Evolutionary conservation across 495 filamentous ascomycete genomes (phyloP).

Genomic region (Neurospora sp.): DNA sequence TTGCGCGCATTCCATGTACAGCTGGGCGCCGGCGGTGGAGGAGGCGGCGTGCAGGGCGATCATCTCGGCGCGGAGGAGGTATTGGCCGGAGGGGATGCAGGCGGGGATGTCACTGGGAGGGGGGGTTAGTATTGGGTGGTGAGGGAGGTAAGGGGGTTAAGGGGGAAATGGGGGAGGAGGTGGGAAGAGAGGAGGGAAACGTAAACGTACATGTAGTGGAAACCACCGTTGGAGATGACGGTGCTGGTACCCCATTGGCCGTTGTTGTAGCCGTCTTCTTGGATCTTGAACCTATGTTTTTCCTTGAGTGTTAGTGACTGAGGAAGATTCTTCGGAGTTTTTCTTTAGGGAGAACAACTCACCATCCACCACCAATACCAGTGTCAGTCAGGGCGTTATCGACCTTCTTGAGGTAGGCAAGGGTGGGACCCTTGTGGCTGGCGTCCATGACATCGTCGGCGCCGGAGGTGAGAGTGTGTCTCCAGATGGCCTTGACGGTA

Average conservation of each 20-base stretch:
- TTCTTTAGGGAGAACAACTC: background rate
- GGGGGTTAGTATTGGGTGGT: background rate
- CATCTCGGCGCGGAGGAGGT: slow-evolving; percentile 28
- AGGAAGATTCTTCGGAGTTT: background rate
- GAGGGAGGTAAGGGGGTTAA: too few relatives aligned
- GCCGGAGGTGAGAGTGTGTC: slow-evolving; percentile 38
- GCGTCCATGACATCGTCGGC: slow-evolving; percentile 39
- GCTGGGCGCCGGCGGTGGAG: slow-evolving; percentile 31
- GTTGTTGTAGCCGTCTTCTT: slow-evolving; percentile 21
- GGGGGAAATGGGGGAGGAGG: background rate
- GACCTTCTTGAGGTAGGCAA: slow-evolving; percentile 45
- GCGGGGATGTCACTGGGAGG: slow-evolving; percentile 27
- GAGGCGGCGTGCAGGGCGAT: slow-evolving; percentile 40
- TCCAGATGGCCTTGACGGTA: slow-evolving; percentile 39
- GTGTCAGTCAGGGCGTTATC: slow-evolving; percentile 30
- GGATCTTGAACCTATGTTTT: slow-evolving; percentile 22
- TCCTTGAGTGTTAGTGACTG: slow-evolving; percentile 8
- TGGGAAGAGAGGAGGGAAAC: too few relatives aligned
- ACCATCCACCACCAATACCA: slow-evolving; percentile 38
- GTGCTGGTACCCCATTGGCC: slow-evolving; percentile 33
- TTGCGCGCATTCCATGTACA: slow-evolving; percentile 45
- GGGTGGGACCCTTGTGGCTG: slow-evolving; percentile 38
- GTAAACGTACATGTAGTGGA: slow-evolving; percentile 27
- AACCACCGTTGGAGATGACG: slow-evolving; percentile 34
- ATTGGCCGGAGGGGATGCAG: slow-evolving; percentile 36